Evolutionary conservation across 2,329 filamentous ascomycete genomes (phyloP).

Genomic region (Stemphylium vesicarium): DNA sequence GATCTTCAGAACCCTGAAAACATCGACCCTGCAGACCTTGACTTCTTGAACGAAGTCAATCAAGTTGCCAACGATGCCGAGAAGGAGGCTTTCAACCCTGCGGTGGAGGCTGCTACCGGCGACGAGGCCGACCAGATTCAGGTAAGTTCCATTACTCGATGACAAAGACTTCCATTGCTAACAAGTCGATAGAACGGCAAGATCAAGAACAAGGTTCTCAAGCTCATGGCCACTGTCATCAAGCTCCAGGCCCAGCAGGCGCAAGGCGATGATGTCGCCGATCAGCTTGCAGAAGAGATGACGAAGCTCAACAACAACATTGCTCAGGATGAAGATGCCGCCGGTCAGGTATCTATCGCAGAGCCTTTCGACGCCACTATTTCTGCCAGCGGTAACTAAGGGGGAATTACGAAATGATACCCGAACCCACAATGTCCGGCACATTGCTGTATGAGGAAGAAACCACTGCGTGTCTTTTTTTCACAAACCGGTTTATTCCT

Average conservation of each 20-base stretch:
- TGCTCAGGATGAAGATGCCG: conserved; percentile 54
- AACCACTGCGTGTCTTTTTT: too few species aligned
- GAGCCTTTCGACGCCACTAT: conserved; percentile 39
- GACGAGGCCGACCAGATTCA: conserved; percentile 54
- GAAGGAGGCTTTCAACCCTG: conserved; percentile 60
- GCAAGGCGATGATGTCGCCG: conserved; percentile 57
- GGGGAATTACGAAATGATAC: neutral
- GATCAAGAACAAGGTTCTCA: conserved; percentile 68
- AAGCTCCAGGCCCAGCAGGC: conserved; percentile 60
- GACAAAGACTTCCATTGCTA: neutral
- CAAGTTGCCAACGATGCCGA: conserved; percentile 63
- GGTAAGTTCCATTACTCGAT: conserved; percentile 15
- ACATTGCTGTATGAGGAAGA: too few species aligned
- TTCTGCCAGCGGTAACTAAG: conserved; percentile 23
- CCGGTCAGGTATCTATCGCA: conserved; percentile 53
- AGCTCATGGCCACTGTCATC: conserved; percentile 61
- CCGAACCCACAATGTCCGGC: too few species aligned
- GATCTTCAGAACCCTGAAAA: conserved; percentile 55
- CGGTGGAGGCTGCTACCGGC: conserved; percentile 56
- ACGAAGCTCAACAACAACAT: conserved; percentile 63
- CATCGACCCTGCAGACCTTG: conserved; percentile 57
- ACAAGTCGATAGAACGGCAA: conserved; percentile 56
- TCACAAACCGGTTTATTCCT: too few species aligned
- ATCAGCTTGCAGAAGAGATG: conserved; percentile 55
- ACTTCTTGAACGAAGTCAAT: conserved; percentile 61